Evolutionary conservation across 441 rosid species (phyloP), one percentile per base, ranked within the genome.

Genomic region (Rhodomyrtus psidioides): DNA sequence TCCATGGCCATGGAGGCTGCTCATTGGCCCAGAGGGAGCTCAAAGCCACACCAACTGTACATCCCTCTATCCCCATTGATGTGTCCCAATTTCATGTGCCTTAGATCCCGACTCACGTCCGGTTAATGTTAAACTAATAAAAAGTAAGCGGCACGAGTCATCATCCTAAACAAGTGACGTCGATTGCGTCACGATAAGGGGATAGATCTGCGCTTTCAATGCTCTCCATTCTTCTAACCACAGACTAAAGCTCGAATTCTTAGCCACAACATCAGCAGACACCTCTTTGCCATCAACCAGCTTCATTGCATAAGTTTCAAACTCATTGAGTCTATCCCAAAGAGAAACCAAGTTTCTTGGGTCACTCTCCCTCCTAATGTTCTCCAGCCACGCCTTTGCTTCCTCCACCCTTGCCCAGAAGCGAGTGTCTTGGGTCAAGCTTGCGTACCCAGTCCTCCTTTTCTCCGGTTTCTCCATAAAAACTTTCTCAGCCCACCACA

Each of bases 401-500:
- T 70, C 79, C 49, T 70, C 79, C 49, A 70, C 79, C 49, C 44
- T 70, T 5, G 79, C 79, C 79, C 79, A 70, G 23, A 70, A 70
- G 49, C 49, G 42, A 34, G 49, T 10, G 49, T 70, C 79, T 70
- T 39, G 79, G n/a, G 79, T 70, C 79, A 39, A 34, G 9, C 49
- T 89, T 2, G 98, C 93, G 39, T 87, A 85, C 82, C n/a, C 92
- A 83, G 92, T 97, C 88, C 98, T 93, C 34, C 12, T 83, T 39
- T 75, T 84, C 84, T 74, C 86, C 28, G 85, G 90, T 82, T 88
- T 84, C 23, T 57, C 79, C 1, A 44, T 82, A 54, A 51, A 86
- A 7, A 56, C 62, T 56, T 82, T 89, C 16, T 85, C 86, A 46
- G 75, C 87, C 98, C 96, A 94, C 98, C 97, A 95, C 65, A 89